phyloP scores from a whole-genome alignment of 1,284 basidiomycete genomes.

The Ceratobasidium sp. region DNA sequence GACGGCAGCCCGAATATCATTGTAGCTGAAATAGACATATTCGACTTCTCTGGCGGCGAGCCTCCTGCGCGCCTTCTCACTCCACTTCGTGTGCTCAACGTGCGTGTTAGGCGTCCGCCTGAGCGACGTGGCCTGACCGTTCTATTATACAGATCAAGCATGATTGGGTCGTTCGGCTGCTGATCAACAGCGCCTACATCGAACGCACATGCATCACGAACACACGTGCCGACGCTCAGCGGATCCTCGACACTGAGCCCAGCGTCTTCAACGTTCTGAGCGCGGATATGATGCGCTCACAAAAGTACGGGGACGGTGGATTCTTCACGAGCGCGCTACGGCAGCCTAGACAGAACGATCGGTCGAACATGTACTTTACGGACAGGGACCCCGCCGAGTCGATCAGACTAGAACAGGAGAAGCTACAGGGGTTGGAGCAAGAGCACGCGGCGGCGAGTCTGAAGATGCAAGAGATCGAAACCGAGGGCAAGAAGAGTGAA shows the following conservation, averaged over 20 bases:
- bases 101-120: slow-evolving; percentile 58
- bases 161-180: slow-evolving; percentile 79
- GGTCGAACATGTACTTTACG: slow-evolving; percentile 35
- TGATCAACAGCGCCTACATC: slow-evolving; percentile 81
- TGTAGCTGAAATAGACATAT: slow-evolving; percentile 76
- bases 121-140: background rate
- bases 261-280: slow-evolving; percentile 28
- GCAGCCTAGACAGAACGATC: slow-evolving; percentile 13
- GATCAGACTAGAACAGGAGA: slow-evolving; percentile 34
- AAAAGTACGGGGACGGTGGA: slow-evolving; percentile 70
- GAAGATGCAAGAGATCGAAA: slow-evolving; percentile 34
- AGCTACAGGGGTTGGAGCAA: slow-evolving; percentile 28
- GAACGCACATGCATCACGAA: slow-evolving; percentile 79
- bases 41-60: slow-evolving; percentile 76
- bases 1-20: slow-evolving; percentile 67
- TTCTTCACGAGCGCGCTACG: slow-evolving; percentile 42
- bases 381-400: slow-evolving; percentile 13
- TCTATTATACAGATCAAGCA: slow-evolving; percentile 72
- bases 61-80: slow-evolving; percentile 74
- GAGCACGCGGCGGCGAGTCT: slow-evolving; percentile 26
- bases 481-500: slow-evolving; percentile 22
- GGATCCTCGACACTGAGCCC: slow-evolving; percentile 63
- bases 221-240: slow-evolving; percentile 72
- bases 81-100: slow-evolving; percentile 86
- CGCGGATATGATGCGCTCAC: slow-evolving; percentile 49